A percentile compares a stretch with the other conserved stretches of the same genome.
Conservation (phyloP, 345 rosid genomes). For the Streptanthus diversifolius region DNA sequence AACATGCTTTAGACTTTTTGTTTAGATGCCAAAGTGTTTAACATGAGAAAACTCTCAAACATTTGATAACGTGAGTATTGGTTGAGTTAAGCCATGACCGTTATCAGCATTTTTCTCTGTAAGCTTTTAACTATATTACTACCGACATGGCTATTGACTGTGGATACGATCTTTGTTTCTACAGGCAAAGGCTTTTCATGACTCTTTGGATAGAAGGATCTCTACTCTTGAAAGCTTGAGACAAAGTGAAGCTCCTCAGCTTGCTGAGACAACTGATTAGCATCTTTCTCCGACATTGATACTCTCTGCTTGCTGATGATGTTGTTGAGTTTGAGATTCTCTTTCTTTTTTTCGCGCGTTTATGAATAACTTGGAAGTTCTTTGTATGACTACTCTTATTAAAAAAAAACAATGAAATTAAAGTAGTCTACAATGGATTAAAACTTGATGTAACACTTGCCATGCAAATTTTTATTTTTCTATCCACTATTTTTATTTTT, state of each 20-base stretch:
- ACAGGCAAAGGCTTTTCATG: slow-evolving; percentile 64
- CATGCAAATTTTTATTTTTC: not conserved
- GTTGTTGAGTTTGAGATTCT: not conserved
- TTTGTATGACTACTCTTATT: slow-evolving; percentile 22
- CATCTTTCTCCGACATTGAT: not conserved
- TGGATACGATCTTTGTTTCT: slow-evolving; percentile 13
- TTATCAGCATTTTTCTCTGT: too few relatives aligned
- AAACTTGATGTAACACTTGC: slow-evolving; percentile 28
- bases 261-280: slow-evolving; percentile 60
- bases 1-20: not conserved
- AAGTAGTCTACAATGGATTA: slow-evolving; percentile 13
- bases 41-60: not conserved
- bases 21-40: not conserved
- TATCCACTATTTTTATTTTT: not conserved
- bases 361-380: slow-evolving; percentile 28
- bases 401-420: slow-evolving; percentile 10
- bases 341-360: not conserved
- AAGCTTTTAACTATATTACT: not conserved
- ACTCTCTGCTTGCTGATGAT: slow-evolving; percentile 8
- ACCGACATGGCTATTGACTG: not conserved
- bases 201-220: slow-evolving; percentile 70
- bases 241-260: slow-evolving; percentile 51
- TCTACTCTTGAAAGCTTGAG: slow-evolving; percentile 72
- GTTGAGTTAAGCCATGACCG: not conserved
- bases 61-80: not conserved